Conservation (phyloP, 495 filamentous ascomycete genomes). For the Lasiosphaeris hirsuta region DNA sequence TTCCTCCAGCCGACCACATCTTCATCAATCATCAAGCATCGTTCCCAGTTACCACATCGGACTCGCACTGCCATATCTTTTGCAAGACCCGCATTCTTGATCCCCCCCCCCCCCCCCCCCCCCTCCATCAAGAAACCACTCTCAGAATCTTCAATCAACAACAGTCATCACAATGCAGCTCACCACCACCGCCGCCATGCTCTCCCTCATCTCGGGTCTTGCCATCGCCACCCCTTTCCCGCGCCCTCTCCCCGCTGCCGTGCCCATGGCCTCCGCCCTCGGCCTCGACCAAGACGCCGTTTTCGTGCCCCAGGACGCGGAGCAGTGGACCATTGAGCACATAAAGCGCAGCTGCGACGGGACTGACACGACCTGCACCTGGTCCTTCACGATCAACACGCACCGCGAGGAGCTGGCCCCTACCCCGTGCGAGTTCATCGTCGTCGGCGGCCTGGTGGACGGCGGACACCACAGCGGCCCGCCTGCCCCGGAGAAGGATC, state of each 20-base stretch:
- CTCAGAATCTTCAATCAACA: too few relatives aligned
- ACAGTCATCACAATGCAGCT: conserved; percentile 42
- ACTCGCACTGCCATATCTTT: too few relatives aligned
- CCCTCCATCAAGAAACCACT: too few relatives aligned
- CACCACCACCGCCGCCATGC: conserved; percentile 31
- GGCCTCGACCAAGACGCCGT: conserved; percentile 17
- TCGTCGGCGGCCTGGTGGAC: too few relatives aligned
- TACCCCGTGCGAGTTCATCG: conserved; percentile 13
- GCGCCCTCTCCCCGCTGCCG: not conserved
- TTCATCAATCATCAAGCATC: too few relatives aligned
- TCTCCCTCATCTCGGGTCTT: conserved; percentile 32
- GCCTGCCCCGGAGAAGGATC: too few relatives aligned
- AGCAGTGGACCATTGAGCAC: conserved; percentile 42
- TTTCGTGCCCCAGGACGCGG: too few relatives aligned
- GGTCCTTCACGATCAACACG: conserved; percentile 45
- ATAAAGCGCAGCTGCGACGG: conserved; percentile 43
- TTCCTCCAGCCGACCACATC: too few relatives aligned
- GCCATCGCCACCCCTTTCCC: conserved; percentile 35
- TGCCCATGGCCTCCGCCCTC: not conserved
- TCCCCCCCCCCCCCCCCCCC: too few relatives aligned
- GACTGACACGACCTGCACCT: conserved; percentile 40
- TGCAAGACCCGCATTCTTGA: too few relatives aligned
- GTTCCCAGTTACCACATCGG: too few relatives aligned
- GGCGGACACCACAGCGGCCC: too few relatives aligned
- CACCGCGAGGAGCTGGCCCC: conserved; percentile 26